Evolutionary conservation across 805 yeast genomes (phyloP).

Genomic region (Suhomyces pyralidae): DNA sequence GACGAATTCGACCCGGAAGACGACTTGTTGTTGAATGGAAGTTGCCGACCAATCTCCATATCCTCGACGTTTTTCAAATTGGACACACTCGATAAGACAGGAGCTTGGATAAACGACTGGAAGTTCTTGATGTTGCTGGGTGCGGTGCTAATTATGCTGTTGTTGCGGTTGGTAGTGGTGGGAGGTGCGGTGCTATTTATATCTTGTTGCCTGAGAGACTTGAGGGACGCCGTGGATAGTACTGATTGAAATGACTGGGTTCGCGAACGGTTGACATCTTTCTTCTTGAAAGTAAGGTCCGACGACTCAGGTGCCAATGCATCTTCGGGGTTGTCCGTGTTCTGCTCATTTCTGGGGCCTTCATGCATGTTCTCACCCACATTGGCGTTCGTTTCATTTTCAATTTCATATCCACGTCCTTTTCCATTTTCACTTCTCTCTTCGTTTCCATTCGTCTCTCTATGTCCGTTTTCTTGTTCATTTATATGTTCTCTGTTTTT

Average conservation of each 20-base stretch:
- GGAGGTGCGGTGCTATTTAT: conserved; percentile 4
- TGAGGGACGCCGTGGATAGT: conserved; percentile 42
- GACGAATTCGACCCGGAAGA: conserved; percentile 1
- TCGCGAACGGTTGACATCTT: conserved; percentile 33
- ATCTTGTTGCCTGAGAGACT: conserved; percentile 33
- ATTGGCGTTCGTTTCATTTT: neutral
- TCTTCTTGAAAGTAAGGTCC: conserved; percentile 36
- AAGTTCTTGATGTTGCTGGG: conserved; percentile 26
- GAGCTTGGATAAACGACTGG: conserved; percentile 47
- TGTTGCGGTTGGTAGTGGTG: conserved; percentile 10
- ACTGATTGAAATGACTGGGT: conserved; percentile 46
- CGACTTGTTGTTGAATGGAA: conserved; percentile 31
- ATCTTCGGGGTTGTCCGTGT: conserved; percentile 2
- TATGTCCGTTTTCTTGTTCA: neutral
- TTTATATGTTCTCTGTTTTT: neutral
- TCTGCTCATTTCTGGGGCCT: neutral
- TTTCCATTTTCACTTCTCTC: neutral
- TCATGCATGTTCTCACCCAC: neutral
- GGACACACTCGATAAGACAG: conserved; percentile 38
- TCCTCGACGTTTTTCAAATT: conserved; percentile 31
- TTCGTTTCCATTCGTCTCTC: neutral
- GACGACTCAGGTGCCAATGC: conserved; percentile 4
- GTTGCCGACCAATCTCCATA: conserved; percentile 39
- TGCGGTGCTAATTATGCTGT: conserved; percentile 6
- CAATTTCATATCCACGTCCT: neutral